phyloP scores from a whole-genome alignment of 257 asterid species.

The Lycium ferocissimum region DNA sequence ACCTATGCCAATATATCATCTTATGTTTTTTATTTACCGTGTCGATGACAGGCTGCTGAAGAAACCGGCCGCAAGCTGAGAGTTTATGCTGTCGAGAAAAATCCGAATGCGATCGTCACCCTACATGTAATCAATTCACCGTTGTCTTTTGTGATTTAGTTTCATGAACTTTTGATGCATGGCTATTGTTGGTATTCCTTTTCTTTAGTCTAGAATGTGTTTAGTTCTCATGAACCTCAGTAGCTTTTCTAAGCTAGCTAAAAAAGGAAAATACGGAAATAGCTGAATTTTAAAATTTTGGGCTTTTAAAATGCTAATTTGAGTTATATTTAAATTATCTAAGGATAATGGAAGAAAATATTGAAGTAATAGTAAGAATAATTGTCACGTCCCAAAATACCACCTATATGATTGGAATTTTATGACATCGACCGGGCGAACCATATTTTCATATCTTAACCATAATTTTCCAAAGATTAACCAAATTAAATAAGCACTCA shows the following conservation, averaged over 20 bases:
- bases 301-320: background rate
- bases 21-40: slow-evolving; percentile 21
- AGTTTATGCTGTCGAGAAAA: slow-evolving; percentile 97
- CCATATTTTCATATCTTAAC: too few relatives aligned
- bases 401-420: too few relatives aligned
- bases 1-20: slow-evolving; percentile 26
- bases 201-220: background rate
- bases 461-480: too few relatives aligned
- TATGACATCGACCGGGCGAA: too few relatives aligned
- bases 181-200: background rate
- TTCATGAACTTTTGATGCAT: slow-evolving; percentile 7
- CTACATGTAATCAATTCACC: slow-evolving; percentile 74
- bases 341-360: background rate
- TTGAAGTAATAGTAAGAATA: background rate
- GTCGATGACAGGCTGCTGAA: slow-evolving; percentile 82
- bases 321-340: background rate
- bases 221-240: background rate
- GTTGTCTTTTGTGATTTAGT: background rate
- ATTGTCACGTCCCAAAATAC: too few relatives aligned
- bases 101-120: slow-evolving; percentile 96
- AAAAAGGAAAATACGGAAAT: background rate
- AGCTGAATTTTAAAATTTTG: background rate
- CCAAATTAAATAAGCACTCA: too few relatives aligned
- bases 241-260: background rate
- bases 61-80: slow-evolving; percentile 89